Evolutionary conservation across 306 rosid genomes (phyloP), one percentile per base, ranked within the genome.

Genomic region (Cicer yamashitae): DNA sequence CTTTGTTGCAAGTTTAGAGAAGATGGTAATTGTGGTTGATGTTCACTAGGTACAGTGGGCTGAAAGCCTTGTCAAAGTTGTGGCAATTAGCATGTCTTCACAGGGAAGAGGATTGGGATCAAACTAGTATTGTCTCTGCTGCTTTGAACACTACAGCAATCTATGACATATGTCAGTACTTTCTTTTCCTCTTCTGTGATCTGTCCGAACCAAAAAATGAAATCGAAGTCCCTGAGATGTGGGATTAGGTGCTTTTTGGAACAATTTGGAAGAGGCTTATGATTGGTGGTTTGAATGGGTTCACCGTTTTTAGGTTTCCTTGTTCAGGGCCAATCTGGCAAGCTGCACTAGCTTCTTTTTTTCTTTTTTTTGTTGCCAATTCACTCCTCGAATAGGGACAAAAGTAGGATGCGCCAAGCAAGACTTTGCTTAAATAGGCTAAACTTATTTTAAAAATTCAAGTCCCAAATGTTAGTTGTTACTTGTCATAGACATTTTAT

Each of bases 1-100:
- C 34, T 2, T 25, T 25, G 34, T 2, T 25, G 4, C 34, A 25
- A 25, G 34, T 25, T 25, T 25, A 25, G 34, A 25, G 34, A 25
- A 25, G 34, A 25, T 25, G 4, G 34, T 25, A 25, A 25, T 25
- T 25, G 34, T 25, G 34, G 34, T 25, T 25, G 34, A 25, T 25
- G 34, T 25, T 25, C 34, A 25, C 77, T 81, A 54, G 65, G 84
- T 82, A 58, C 86, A 79, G 10, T 43, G 84, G 70, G 90, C 85
- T 0, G 83, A 82, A 52, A 83, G 87, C 8, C 82, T 86, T 4
- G 87, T 86, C 54, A 76, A 76, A 0, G 63, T 88, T 14, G 25
- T 89, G 85, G 84, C 85, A 12, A 80, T 47, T 44, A 12, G 14
- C 47, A 38, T 20, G 5, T 39, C 51, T 11, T 62, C 50, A 8